These are phyloP conservation scores for Pyrenophora seminiperda DNA, from an alignment of 2,329 filamentous ascomycete species.

Conservation along the genomic window DNA sequence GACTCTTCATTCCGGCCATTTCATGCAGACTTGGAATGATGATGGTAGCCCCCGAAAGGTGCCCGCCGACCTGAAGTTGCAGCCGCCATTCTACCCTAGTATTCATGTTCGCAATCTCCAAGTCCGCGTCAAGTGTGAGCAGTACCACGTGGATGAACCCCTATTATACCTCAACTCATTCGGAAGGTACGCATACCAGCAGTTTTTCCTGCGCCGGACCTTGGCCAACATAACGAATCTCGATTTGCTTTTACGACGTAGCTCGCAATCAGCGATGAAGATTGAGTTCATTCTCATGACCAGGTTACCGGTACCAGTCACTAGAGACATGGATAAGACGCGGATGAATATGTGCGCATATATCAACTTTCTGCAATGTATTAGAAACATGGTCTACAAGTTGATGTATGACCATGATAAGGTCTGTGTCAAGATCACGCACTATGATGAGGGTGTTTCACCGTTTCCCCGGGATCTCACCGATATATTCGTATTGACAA, in stretches of 20 bases:
- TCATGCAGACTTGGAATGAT: background rate
- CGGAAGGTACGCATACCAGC: constrained; percentile 12
- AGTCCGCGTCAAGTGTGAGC: constrained; percentile 33
- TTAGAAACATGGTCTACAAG: constrained; percentile 24
- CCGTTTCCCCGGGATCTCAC: constrained; percentile 27
- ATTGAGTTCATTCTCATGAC: constrained; percentile 33
- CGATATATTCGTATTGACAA: constrained; percentile 17
- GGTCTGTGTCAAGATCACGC: constrained; percentile 21
- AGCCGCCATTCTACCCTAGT: constrained; percentile 4
- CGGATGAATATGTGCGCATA: constrained; percentile 1
- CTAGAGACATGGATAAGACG: background rate
- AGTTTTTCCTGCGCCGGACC: constrained; percentile 9
- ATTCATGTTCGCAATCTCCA: constrained; percentile 28
- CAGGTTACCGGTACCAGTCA: too few relatives aligned
- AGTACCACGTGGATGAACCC: constrained; percentile 7
- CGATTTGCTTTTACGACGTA: background rate
- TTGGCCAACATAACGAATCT: background rate
- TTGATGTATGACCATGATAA: constrained; percentile 22
- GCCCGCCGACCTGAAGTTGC: constrained; percentile 3
- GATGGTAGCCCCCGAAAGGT: background rate
- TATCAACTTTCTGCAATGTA: constrained; percentile 24
- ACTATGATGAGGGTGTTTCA: constrained; percentile 21
- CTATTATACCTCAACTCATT: background rate
- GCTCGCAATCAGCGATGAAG: constrained; percentile 5
- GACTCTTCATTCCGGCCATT: constrained; percentile 4